Base-by-base conservation (phyloP, 257 asterid species). In the Echium plantagineum region DNA sequence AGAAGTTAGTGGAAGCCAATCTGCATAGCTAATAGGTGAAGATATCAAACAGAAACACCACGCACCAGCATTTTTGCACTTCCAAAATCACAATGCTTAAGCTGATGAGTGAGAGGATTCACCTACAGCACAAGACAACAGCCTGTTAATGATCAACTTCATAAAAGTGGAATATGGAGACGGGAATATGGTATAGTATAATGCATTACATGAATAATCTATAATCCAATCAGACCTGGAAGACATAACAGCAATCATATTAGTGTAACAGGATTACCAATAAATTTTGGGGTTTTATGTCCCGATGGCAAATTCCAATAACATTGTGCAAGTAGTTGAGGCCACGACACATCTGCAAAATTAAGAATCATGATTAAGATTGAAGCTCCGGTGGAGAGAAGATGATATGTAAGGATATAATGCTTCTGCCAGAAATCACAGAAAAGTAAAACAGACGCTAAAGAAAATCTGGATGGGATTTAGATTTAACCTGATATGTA, bases 31-130 rank as follows among this genome's bases (percentile, higher is more conserved):
- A 18, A 60, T 53, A 4, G 1, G 51, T 64, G 35, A 19, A 55
- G 18, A 0, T 30, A 38, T 60, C 7, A 59, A 51, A 53, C 7
- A 57, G 32, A 69, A 38, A 20, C 24, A 71, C 5, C 22, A 78
- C 85, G 6, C 74, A 91, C 96, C 98, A 87, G 62, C 79, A 84
- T 82, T 77, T 93, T 93, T 63, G 98, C 97, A 77, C 98, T 93
- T 60, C 97, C 98, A 65, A 93, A 93, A 74, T 93, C 98, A 68
- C 98, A 93, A 28, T 88, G 77, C 83, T 93, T 93, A 53, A 88
- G 80, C 81, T 86, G 90, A 71, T 84, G 94, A 4, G 94, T 75
- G 51, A 75, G 85, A 47, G 95, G 80, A 77, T 93, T 88, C 49
- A 93, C 97, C 98, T 93, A 88, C 73, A 69, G 52, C 48, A 49